phyloP scores from a whole-genome alignment of 306 rosid species.

The Dalbergia cochinchinensis region DNA sequence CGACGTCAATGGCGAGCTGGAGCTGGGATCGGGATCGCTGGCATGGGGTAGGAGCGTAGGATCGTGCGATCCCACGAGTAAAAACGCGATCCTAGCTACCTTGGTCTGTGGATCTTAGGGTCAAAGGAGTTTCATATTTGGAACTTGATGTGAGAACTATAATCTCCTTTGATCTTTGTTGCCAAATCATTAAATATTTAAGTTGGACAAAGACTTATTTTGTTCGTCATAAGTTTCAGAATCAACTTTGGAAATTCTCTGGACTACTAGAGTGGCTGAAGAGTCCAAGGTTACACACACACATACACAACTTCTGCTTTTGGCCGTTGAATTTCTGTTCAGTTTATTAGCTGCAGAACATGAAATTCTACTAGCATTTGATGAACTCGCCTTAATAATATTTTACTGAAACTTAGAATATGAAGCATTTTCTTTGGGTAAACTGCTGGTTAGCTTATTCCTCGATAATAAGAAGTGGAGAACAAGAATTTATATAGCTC shows the following conservation, averaged over 20 bases:
- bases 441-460: not conserved
- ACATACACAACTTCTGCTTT: not conserved
- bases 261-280: not conserved
- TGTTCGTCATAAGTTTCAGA: not conserved
- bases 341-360: not conserved
- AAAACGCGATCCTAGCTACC: no score
- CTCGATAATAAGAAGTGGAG: no score
- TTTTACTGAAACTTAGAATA: not conserved
- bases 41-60: no score
- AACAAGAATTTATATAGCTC: no score
- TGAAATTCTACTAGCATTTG: not conserved
- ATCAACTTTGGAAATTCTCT: not conserved
- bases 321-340: not conserved
- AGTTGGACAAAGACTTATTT: not conserved
- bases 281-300: not conserved
- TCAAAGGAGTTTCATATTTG: not conserved
- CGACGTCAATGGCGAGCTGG: no score
- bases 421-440: not conserved
- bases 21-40: no score
- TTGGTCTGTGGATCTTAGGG: not conserved
- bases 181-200: constrained; percentile 21
- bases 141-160: not conserved
- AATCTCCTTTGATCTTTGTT: not conserved
- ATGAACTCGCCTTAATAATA: not conserved
- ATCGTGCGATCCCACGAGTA: no score